phyloP scores from a whole-genome alignment of 257 asterid species.

The Solanum pimpinellifolium region DNA sequence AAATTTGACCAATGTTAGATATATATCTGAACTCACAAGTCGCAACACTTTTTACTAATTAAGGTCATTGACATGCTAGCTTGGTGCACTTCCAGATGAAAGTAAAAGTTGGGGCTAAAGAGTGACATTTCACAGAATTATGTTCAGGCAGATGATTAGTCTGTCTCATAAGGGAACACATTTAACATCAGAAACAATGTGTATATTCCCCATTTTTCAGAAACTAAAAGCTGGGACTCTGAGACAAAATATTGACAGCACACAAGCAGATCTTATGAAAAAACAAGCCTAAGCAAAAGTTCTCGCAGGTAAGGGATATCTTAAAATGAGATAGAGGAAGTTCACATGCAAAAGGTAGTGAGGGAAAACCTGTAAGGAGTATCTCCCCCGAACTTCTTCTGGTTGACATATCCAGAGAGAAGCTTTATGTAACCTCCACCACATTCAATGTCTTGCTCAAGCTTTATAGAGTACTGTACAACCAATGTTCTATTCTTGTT shows the following conservation, averaged over 20 bases:
- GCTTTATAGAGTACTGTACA: constrained; percentile 73
- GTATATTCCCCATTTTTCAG: not conserved
- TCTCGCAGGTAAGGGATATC: not conserved
- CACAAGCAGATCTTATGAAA: not conserved
- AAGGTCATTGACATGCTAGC: not conserved
- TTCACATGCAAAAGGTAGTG: not conserved
- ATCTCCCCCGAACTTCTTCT: constrained; percentile 96
- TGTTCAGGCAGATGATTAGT: not conserved
- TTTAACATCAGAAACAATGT: not conserved
- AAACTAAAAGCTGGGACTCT: not conserved
- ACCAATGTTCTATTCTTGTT: constrained; percentile 87
- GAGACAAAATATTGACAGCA: not conserved
- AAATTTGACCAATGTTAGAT: not conserved
- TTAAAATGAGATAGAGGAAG: not conserved
- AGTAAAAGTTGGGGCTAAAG: not conserved
- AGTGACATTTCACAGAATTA: not conserved
- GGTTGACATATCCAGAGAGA: constrained; percentile 83
- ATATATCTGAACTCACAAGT: not conserved
- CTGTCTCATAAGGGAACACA: not conserved
- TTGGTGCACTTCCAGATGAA: not conserved
- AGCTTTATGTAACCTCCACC: constrained; percentile 97
- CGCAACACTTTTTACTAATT: not conserved
- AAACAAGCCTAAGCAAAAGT: not conserved
- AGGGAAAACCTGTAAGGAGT: constrained; percentile 82
- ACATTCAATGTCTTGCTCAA: constrained; percentile 96